phyloP scores from a whole-genome alignment of 2,329 filamentous ascomycete genomes.

The Aspergillus pseudonomiae region DNA sequence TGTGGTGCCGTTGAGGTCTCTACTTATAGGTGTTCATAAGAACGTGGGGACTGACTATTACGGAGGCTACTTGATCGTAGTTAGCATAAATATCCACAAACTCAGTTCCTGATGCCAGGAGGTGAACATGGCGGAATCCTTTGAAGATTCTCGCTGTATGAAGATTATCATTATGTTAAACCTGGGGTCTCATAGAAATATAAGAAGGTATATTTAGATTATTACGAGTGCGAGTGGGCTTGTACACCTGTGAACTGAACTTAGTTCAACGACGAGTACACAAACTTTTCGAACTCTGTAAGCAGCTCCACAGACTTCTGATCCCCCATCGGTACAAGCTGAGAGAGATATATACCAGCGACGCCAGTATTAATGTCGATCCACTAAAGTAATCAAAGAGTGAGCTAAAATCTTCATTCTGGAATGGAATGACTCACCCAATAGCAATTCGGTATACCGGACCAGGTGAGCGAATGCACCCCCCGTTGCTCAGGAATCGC shows the following conservation, averaged over 20 bases:
- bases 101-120: too few species aligned
- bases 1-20: background rate
- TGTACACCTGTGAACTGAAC: fast-evolving
- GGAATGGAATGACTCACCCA: background rate
- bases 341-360: constrained; percentile 10
- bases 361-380: constrained; percentile 9
- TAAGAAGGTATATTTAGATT: too few species aligned
- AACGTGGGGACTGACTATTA: too few species aligned
- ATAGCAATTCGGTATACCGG: constrained; percentile 9
- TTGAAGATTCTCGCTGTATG: too few species aligned
- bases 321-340: constrained; percentile 9
- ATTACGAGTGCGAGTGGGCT: too few species aligned
- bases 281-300: constrained; percentile 6
- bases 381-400: constrained; percentile 1
- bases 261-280: background rate
- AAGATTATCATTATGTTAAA: too few species aligned
- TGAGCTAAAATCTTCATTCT: background rate
- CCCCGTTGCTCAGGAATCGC: background rate
- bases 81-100: too few species aligned
- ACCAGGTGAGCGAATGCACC: constrained; percentile 9
- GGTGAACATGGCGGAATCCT: too few species aligned
- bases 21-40: too few species aligned
- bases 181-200: too few species aligned
- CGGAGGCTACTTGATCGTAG: too few species aligned
- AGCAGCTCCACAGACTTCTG: constrained; percentile 8